phyloP scores from a whole-genome alignment of 257 asterid species.

The Nicotiana tabacum region DNA sequence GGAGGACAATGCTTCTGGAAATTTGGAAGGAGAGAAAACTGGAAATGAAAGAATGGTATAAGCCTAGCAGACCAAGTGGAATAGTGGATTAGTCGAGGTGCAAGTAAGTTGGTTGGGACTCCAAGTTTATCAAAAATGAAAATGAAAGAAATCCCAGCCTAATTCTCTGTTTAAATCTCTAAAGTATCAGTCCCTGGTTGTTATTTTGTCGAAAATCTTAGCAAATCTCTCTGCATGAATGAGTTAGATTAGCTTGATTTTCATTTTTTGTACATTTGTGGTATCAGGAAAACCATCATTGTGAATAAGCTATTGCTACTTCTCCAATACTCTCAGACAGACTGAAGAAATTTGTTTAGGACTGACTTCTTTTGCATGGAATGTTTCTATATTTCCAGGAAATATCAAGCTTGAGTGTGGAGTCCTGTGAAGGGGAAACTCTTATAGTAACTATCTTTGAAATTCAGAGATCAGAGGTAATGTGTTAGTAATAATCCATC shows the following conservation, averaged over 20 bases:
- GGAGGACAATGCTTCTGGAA: background rate
- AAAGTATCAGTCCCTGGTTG: background rate
- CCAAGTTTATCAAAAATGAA: background rate
- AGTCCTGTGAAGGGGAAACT: slow-evolving; percentile 74
- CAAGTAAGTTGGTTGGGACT: background rate
- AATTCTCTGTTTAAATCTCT: background rate
- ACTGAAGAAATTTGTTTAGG: background rate
- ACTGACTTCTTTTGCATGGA: background rate
- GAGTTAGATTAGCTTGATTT: background rate
- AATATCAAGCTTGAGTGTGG: slow-evolving; percentile 94
- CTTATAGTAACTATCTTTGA: slow-evolving; percentile 75
- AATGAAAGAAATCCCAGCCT: background rate
- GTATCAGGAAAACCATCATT: background rate
- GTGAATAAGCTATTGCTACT: background rate
- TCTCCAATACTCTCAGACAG: background rate
- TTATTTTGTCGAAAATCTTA: background rate
- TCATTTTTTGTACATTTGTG: background rate
- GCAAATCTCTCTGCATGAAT: background rate
- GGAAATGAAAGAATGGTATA: background rate
- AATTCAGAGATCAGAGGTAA: slow-evolving; percentile 87
- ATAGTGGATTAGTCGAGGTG: background rate
- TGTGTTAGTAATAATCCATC: background rate
- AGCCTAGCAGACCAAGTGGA: background rate
- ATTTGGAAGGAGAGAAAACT: background rate
- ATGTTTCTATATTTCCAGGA: slow-evolving; percentile 41